These are phyloP conservation scores for Salvia miltiorrhiza DNA, from an alignment of 257 asterid species.

Conservation along the genomic window DNA sequence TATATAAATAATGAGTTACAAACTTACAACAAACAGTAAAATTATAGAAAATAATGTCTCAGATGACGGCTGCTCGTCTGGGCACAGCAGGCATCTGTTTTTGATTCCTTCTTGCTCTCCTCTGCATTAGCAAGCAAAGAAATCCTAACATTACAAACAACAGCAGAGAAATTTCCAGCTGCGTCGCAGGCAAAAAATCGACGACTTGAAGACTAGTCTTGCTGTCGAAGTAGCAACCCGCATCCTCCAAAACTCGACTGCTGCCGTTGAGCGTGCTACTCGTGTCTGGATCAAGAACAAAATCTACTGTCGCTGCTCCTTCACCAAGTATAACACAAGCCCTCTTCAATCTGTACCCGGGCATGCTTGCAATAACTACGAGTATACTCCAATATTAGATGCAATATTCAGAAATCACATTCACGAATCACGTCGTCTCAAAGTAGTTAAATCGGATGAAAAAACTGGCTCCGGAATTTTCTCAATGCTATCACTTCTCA, in stretches of 20 bases:
- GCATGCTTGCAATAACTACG: slow-evolving; percentile 61
- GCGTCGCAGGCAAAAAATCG: slow-evolving; percentile 40
- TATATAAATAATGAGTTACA: not conserved
- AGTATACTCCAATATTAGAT: slow-evolving; percentile 4
- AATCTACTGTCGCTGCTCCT: slow-evolving; percentile 59
- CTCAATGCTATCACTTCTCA: not conserved
- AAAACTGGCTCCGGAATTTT: not conserved
- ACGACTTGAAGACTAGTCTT: slow-evolving; percentile 18
- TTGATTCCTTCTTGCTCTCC: slow-evolving; percentile 47
- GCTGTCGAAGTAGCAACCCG: slow-evolving; percentile 25
- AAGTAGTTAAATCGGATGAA: not conserved
- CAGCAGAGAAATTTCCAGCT: slow-evolving; percentile 38
- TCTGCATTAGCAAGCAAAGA: slow-evolving; percentile 61
- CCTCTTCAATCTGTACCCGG: slow-evolving; percentile 63
- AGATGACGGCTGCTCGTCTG: slow-evolving; percentile 45
- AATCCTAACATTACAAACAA: slow-evolving; percentile 45
- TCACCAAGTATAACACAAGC: slow-evolving; percentile 50
- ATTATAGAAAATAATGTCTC: slow-evolving; percentile 1
- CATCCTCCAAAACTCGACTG: not conserved
- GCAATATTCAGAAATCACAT: not conserved
- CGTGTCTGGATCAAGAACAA: slow-evolving; percentile 58
- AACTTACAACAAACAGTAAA: not conserved
- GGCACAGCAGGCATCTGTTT: slow-evolving; percentile 34
- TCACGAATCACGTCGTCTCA: too few species aligned
- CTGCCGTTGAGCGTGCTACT: not conserved